These are phyloP conservation scores for Taxillus chinensis DNA, from an alignment of 164 flowering plant species.

Conservation along the genomic window DNA sequence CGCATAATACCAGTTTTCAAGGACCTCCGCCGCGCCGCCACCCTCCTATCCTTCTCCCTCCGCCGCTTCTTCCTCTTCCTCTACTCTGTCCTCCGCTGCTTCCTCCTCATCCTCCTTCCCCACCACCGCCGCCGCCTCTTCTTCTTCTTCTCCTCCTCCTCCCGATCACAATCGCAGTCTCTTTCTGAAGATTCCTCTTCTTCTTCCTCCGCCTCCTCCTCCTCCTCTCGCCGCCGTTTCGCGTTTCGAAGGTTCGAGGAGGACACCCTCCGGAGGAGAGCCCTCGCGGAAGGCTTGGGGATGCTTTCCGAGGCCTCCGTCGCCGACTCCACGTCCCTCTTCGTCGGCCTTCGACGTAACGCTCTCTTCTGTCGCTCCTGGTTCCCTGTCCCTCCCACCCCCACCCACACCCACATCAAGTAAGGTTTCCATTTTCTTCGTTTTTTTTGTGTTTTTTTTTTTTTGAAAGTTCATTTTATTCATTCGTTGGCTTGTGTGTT, in stretches of 20 bases:
- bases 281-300: conserved; percentile 56
- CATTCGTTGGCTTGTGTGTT: not conserved
- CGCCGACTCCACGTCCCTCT: conserved; percentile 41
- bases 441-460: no score
- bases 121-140: conserved; percentile 22
- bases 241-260: conserved; percentile 52
- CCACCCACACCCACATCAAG: conserved; percentile 41
- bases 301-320: conserved; percentile 26
- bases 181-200: conserved; percentile 9
- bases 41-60: conserved; percentile 23
- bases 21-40: conserved; percentile 28
- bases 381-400: conserved; percentile 34
- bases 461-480: not conserved
- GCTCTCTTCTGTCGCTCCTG: conserved; percentile 82
- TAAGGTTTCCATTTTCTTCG: conserved; percentile 17
- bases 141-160: not conserved
- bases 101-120: conserved; percentile 30
- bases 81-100: conserved; percentile 52
- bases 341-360: conserved; percentile 49
- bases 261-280: conserved; percentile 55
- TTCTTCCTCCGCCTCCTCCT: conserved; percentile 6
- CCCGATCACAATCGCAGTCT: conserved; percentile 4
- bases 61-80: conserved; percentile 35
- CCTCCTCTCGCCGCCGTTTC: conserved; percentile 16
- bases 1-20: conserved; percentile 70